Percentiles rank a stretch among this genome's conserved stretches.
Evolutionary conservation across 2,329 filamentous ascomycete genomes (phyloP).

Genomic region (Neophaeococcomyces mojaviensis): DNA sequence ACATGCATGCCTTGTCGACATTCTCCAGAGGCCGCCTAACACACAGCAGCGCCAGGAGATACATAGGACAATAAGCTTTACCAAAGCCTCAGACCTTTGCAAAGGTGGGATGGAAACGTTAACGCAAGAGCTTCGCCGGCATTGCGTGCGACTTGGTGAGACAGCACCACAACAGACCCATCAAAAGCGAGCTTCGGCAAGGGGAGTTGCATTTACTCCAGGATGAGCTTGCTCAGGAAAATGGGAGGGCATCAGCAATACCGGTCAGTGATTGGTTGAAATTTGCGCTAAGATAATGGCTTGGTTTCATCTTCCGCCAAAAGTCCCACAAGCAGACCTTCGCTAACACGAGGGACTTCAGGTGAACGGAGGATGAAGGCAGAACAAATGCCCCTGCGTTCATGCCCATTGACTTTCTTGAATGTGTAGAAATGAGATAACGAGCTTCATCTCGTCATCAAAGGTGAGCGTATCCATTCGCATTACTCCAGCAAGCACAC

Average conservation of each 20-base stretch:
- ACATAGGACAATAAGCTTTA: too few relatives aligned
- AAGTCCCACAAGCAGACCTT: background rate
- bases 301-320: conserved; percentile 4
- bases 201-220: background rate
- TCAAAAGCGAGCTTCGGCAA: too few relatives aligned
- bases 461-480: background rate
- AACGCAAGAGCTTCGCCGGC: too few relatives aligned
- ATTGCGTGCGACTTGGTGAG: too few relatives aligned
- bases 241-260: background rate
- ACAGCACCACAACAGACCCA: too few relatives aligned
- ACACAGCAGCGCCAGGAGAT: background rate
- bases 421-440: too few relatives aligned
- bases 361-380: background rate
- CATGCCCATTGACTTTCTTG: too few relatives aligned
- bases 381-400: background rate
- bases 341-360: background rate
- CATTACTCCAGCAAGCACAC: background rate
- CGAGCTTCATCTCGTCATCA: background rate
- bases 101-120: too few relatives aligned
- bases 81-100: too few relatives aligned
- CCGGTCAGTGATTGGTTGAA: background rate
- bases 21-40: background rate
- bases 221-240: background rate
- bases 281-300: background rate
- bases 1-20: background rate